phyloP scores from a whole-genome alignment of 176 grass and related monocot species.

The Aegilops bicornis region DNA sequence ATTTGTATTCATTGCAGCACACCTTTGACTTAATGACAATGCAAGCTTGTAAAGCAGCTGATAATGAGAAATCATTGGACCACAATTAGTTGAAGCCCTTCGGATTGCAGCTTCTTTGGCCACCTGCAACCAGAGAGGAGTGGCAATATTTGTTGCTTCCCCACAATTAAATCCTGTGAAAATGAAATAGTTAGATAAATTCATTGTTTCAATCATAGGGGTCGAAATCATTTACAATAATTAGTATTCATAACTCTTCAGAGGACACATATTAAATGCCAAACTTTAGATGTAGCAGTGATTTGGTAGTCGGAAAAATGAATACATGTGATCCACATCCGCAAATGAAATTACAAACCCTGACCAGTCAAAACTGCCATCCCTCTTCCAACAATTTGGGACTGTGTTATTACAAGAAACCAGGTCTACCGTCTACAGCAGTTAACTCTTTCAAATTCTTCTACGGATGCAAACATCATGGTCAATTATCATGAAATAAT shows the following conservation, averaged over 20 bases:
- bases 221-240: slow-evolving; percentile 16
- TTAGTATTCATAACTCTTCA: neutral
- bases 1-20: slow-evolving; percentile 27
- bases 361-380: neutral
- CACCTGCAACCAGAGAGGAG: slow-evolving; percentile 88
- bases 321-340: slow-evolving; percentile 19
- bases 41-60: slow-evolving; percentile 95
- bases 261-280: neutral
- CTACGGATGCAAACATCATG: neutral
- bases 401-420: neutral
- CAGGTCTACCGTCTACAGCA: neutral
- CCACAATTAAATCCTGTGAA: slow-evolving; percentile 91
- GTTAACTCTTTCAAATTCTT: neutral
- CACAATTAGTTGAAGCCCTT: slow-evolving; percentile 98
- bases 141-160: slow-evolving; percentile 98
- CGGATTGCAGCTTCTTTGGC: slow-evolving; percentile 99
- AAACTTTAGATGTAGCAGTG: neutral
- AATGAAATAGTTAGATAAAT: slow-evolving; percentile 36
- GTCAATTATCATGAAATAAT: neutral
- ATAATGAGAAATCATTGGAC: slow-evolving; percentile 99
- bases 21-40: slow-evolving; percentile 80
- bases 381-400: neutral
- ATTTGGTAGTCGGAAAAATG: neutral
- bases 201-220: slow-evolving; percentile 22
- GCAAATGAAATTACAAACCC: neutral